Evolutionary conservation across 2,329 filamentous ascomycete genomes (phyloP).

Genomic region (Colletotrichum tropicicola): DNA sequence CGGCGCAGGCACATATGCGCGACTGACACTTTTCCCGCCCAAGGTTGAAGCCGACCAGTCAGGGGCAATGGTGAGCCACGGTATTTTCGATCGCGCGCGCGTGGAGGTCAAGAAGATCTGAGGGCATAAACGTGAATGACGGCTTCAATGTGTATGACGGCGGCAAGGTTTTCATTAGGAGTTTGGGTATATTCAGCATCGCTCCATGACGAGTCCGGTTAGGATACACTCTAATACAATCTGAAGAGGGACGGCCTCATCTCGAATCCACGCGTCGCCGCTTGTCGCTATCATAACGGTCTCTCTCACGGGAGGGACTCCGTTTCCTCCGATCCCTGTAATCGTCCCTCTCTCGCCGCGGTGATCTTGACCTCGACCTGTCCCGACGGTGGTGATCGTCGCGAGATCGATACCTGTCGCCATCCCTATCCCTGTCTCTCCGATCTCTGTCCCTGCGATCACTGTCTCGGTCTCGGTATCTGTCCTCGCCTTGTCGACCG

Average conservation of each 20-base stretch:
- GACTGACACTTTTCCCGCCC: conserved; percentile 78
- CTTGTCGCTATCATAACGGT: conserved; percentile 67
- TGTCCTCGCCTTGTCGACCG: conserved; percentile 49
- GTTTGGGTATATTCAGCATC: conserved; percentile 33
- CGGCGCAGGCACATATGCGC: conserved; percentile 86
- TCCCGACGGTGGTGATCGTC: conserved; percentile 44
- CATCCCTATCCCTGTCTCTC: conserved; percentile 33
- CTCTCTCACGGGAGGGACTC: conserved; percentile 63
- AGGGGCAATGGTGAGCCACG: conserved; percentile 72
- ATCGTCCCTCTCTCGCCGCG: conserved; percentile 54
- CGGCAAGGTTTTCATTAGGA: conserved; percentile 9
- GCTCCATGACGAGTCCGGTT: conserved; percentile 5
- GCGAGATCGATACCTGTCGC: conserved; percentile 41
- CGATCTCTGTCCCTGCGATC: conserved; percentile 37
- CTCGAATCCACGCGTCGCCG: conserved; percentile 61
- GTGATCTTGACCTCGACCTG: conserved; percentile 63
- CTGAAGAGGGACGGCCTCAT: conserved; percentile 28
- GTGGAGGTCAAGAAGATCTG: conserved; percentile 87
- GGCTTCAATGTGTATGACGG: conserved; percentile 1
- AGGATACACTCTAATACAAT: conserved; percentile 24
- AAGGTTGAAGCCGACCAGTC: conserved; percentile 64
- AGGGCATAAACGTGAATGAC: neutral
- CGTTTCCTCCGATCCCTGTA: conserved; percentile 62
- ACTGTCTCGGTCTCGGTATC: conserved; percentile 41
- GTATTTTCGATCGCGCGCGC: conserved; percentile 82